Conservation (phyloP, 257 asterid species). For the Oldenlandia corymbosa region DNA sequence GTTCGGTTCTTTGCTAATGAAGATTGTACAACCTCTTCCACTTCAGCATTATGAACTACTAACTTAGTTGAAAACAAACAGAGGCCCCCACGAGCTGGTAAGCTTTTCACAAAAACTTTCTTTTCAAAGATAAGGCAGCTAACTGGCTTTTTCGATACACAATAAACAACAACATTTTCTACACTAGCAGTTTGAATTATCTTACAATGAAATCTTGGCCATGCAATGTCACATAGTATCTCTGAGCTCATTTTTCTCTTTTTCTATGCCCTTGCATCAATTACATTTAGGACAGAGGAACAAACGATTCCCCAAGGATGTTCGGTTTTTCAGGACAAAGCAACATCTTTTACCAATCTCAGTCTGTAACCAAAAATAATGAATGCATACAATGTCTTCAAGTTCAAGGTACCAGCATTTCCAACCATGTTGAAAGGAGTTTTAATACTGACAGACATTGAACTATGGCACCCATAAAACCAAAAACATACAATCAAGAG, state of each 20-base stretch:
- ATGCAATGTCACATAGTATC: no score
- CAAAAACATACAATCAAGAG: no score
- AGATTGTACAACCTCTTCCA: neutral
- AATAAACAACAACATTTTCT: neutral
- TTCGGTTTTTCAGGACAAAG: neutral
- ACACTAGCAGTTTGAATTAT: neutral
- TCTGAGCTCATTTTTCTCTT: no score
- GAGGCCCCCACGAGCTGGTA: no score
- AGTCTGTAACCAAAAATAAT: neutral
- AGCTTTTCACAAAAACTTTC: neutral
- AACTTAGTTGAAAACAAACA: no score
- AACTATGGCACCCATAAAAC: neutral
- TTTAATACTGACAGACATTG: neutral
- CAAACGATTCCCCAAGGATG: no score
- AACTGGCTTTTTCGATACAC: neutral
- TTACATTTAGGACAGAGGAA: no score
- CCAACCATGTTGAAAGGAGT: neutral
- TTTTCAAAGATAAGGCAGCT: neutral
- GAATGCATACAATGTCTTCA: neutral
- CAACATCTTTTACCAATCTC: neutral
- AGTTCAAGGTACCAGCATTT: neutral
- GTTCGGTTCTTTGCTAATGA: neutral
- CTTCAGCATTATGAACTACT: neutral
- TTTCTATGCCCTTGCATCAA: neutral
- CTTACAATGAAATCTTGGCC: no score